Conservation (phyloP, 2,329 filamentous ascomycete species). For the Phyllachora maydis region DNA sequence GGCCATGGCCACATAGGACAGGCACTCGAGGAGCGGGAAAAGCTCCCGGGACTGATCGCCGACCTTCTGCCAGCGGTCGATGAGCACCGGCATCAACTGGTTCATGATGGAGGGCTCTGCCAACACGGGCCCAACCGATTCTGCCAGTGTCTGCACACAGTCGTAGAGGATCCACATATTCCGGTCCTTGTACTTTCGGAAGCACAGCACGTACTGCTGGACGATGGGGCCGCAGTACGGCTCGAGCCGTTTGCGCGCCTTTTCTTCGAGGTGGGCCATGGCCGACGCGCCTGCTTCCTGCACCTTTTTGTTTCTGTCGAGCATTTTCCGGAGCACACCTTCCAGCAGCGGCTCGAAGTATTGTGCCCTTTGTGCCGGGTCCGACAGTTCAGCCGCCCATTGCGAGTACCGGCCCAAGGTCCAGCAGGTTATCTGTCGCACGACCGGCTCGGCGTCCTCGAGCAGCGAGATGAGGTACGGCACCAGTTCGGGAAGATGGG, state of each 20-base stretch:
- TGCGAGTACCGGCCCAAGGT: conserved; percentile 81
- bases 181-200: conserved; percentile 88
- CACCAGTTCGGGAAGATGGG: conserved; percentile 76
- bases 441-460: conserved; percentile 69
- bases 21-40: conserved; percentile 86
- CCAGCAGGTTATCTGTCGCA: conserved; percentile 96
- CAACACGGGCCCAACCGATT: conserved; percentile 67
- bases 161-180: conserved; percentile 99
- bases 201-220: conserved; percentile 80
- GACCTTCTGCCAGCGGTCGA: conserved; percentile 72
- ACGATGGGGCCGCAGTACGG: conserved; percentile 84
- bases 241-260: conserved; percentile 59
- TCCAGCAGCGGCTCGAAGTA: conserved; percentile 97
- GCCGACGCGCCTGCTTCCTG: conserved; percentile 92
- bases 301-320: conserved; percentile 94
- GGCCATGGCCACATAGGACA: conserved; percentile 82
- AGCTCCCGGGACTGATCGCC: conserved; percentile 79
- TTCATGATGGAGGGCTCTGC: conserved; percentile 65
- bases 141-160: conserved; percentile 89
- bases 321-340: conserved; percentile 80
- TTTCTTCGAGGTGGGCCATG: conserved; percentile 90
- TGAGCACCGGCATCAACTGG: conserved; percentile 80
- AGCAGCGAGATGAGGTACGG: conserved; percentile 78
- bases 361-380: conserved; percentile 43
- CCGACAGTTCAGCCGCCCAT: conserved; percentile 66